Evolutionary conservation across 2,329 filamentous ascomycete genomes (phyloP).

Genomic region (Helotiales sp.): DNA sequence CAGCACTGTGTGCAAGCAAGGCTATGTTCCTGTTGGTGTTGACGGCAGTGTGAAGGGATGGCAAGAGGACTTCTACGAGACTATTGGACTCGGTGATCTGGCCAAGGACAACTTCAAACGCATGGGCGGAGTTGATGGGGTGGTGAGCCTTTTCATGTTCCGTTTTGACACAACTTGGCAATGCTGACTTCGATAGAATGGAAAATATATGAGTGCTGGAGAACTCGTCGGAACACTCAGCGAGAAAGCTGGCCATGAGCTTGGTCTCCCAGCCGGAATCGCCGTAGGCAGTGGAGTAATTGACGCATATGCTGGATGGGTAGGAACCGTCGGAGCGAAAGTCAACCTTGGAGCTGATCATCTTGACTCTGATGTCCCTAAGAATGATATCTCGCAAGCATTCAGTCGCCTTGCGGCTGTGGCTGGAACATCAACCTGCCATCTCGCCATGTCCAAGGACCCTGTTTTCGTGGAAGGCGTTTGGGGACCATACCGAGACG

Average conservation of each 20-base stretch:
- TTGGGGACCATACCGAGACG: conserved; percentile 96
- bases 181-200: conserved; percentile 67
- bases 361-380: conserved; percentile 68
- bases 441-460: conserved; percentile 91
- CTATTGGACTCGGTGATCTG: conserved; percentile 86
- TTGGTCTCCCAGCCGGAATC: conserved; percentile 85
- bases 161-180: conserved; percentile 16
- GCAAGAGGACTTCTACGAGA: conserved; percentile 91
- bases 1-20: conserved; percentile 96
- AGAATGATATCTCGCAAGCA: conserved; percentile 89
- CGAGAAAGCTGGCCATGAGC: conserved; percentile 79
- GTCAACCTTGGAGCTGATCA: conserved; percentile 74
- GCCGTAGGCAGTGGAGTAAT: conserved; percentile 96
- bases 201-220: conserved; percentile 87
- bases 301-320: conserved; percentile 98
- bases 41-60: conserved; percentile 97
- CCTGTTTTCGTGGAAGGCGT: conserved; percentile 94
- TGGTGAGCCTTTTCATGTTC: conserved; percentile 71
- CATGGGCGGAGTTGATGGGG: conserved; percentile 91
- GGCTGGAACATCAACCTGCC: conserved; percentile 95
- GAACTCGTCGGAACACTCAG: conserved; percentile 87
- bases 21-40: conserved; percentile 93
- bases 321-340: conserved; percentile 97
- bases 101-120: conserved; percentile 86
- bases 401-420: conserved; percentile 93